Base-by-base conservation (phyloP, 768 basidiomycete species). In the Suillus fuscotomentosus region DNA sequence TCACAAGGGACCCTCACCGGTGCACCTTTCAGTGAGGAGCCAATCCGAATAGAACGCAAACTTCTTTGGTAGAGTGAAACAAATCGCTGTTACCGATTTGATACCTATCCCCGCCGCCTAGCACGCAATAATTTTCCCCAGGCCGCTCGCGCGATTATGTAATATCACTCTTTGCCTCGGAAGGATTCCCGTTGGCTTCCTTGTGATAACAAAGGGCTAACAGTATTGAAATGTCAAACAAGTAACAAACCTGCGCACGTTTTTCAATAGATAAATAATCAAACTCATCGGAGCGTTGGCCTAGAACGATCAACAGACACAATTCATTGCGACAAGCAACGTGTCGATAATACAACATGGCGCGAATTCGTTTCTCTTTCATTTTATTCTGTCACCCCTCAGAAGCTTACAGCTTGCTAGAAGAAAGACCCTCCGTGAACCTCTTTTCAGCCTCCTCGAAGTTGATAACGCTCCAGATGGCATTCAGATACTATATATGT, bases 381-480 rank as follows among this genome's bases (percentile, higher is more conserved):
- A 39, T 60, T 39, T 54, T 55, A 31, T 55, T 43, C 6, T 11
- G 4, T 47, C 41, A n/a, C 31, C 24, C 24, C 15, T 8, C 14
- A 0, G 27, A 17, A 8, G 13, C 20, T 76, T 68, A 83, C 69
- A 83, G 72, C 75, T 75, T 83, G 65, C 74, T 69, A 38, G 70
- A 72, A 55, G 66, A 60, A 31, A 69, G 8, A 22, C 74, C 87
- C 66, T 87, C 86, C 11, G 69, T 68, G 74, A 79, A 86, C 68
- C 92, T 86, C 73, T 76, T 81, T 79, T 91, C 89, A 61, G 89
- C 91, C 78, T 94, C 92, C 48, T 91, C 83, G 71, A 84, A 88
- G 79, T 88, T 84, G 78, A 88, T 81, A 65, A 88, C 82, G 69
- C 84, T 81, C 90, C 90, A 92, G 71, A 91, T 90, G 55, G 89